phyloP scores from a whole-genome alignment of 2,329 filamentous ascomycete species.

The Arthrobotrys sinensis region DNA sequence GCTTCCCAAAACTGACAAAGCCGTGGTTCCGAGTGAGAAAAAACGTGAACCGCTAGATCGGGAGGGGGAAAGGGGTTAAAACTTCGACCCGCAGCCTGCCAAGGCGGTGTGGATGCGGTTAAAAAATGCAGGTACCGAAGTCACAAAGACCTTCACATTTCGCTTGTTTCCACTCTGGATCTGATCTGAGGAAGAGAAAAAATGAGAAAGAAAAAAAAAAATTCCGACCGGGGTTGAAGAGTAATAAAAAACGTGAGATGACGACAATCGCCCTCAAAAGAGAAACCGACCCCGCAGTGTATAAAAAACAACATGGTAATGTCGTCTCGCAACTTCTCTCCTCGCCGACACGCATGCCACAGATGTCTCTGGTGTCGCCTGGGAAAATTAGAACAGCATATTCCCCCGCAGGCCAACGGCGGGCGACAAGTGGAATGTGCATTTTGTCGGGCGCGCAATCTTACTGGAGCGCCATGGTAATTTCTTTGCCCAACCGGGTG shows the following conservation, averaged over 20 bases:
- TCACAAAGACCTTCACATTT: constrained; percentile 49
- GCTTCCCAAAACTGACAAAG: constrained; percentile 38
- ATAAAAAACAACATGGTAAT: constrained; percentile 16
- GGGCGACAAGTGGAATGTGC: constrained; percentile 54
- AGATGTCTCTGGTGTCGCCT: constrained; percentile 3
- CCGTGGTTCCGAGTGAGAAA: constrained; percentile 19
- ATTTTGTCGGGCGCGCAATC: constrained; percentile 50
- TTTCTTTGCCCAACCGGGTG: constrained; percentile 44
- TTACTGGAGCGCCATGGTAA: constrained; percentile 49
- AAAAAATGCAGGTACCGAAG: constrained; percentile 56
- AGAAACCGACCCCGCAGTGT: constrained; percentile 13
- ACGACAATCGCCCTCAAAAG: constrained; percentile 28
- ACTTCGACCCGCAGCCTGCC: constrained; percentile 29
- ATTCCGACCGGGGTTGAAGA: neutral
- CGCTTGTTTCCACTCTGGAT: constrained; percentile 46
- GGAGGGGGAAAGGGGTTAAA: constrained; percentile 34
- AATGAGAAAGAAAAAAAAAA: constrained; percentile 19
- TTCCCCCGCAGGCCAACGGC: constrained; percentile 44
- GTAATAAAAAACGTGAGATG: constrained; percentile 34
- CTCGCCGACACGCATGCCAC: neutral
- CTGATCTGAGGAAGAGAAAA: constrained; percentile 31
- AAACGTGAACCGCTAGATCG: neutral
- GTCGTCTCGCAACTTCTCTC: neutral
- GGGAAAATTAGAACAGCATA: constrained; percentile 19
- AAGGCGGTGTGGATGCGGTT: constrained; percentile 55